Base-by-base conservation (phyloP, 2,329 filamentous ascomycete species). In the Corinectria fuckeliana region DNA sequence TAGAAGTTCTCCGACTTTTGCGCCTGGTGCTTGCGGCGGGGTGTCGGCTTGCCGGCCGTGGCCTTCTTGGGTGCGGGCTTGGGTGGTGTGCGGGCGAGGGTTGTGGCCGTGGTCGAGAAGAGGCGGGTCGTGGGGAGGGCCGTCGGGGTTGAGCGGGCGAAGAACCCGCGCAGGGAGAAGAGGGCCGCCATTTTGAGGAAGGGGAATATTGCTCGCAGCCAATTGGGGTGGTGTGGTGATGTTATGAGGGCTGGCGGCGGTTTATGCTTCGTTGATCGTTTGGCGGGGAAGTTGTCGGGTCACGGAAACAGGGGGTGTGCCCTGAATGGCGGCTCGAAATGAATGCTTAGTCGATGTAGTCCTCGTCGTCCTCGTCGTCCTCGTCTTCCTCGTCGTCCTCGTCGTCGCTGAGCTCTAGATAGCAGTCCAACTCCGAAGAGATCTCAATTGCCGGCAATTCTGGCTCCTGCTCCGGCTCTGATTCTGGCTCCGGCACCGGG, bases 1-100 rank as follows among this genome's bases (percentile, higher is more conserved):
- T 68, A 64, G 68, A 76, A 78, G 59, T 77, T 77, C 48, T 76
- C 77, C 23, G 73, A 77, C 62, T 75, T 76, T 38, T 63, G 51
- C 16, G 60, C 62, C 38, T 64, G 54, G 56, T 74, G 72, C 59
- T 69, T 73, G 63, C 69, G 66, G 44, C 68, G 66, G 9, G 62
- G 63, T 34, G 62, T 58, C 20, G 68, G 59, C 48, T 73, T 72
- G 63, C 58, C 62, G 8, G 62, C 54, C 14, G 58, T 28, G 52
- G 66, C 57, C 45, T 69, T 64, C 57, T 69, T 68, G 42, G 66
- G 45, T 2, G 64, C 65, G 20, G 69, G 62, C 45, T 71, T 71
- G 38, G 69, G 62, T 16, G 71, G 55, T 13, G 70, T 60, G 52
- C 74, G 72, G n/a, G 73, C 75, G 42, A 74, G 69, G 49, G 69